These are phyloP conservation scores for Sclerotinia nivalis DNA, from an alignment of 2,329 filamentous ascomycete species.

Conservation along the genomic window DNA sequence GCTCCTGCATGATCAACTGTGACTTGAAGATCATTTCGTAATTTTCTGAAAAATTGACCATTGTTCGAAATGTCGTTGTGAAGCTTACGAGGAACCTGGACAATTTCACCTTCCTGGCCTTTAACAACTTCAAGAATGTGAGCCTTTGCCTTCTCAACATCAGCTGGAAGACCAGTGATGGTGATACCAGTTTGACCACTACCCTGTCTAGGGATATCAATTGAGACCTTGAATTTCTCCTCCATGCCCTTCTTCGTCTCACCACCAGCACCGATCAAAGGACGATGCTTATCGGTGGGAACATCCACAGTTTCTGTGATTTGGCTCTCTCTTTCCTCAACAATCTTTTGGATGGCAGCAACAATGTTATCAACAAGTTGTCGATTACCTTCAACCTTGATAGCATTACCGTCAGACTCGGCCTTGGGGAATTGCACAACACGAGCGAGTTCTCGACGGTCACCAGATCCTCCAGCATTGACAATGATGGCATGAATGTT, in stretches of 20 bases:
- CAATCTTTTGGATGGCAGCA: slow-evolving; percentile 76
- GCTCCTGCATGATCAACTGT: slow-evolving; percentile 90
- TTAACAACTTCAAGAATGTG: slow-evolving; percentile 80
- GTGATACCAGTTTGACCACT: slow-evolving; percentile 83
- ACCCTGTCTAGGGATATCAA: slow-evolving; percentile 91
- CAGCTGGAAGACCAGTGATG: slow-evolving; percentile 73
- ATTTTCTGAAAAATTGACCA: slow-evolving; percentile 88
- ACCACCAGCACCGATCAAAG: slow-evolving; percentile 88
- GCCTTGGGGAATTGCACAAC: slow-evolving; percentile 94
- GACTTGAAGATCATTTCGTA: slow-evolving; percentile 83
- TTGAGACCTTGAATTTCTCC: slow-evolving; percentile 77
- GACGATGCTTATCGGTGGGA: slow-evolving; percentile 83
- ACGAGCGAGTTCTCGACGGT: slow-evolving; percentile 78
- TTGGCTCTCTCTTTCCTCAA: slow-evolving; percentile 81
- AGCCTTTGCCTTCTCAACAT: slow-evolving; percentile 82
- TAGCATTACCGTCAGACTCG: slow-evolving; percentile 76
- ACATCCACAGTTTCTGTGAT: slow-evolving; percentile 78
- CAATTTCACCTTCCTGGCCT: slow-evolving; percentile 82
- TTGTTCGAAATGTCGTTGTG: slow-evolving; percentile 87
- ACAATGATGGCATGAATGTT: slow-evolving; percentile 85
- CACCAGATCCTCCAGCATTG: slow-evolving; percentile 85
- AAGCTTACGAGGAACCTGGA: slow-evolving; percentile 78
- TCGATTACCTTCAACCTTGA: slow-evolving; percentile 84
- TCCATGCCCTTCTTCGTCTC: slow-evolving; percentile 85
- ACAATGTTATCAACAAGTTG: slow-evolving; percentile 88